Evolutionary conservation across 2,329 filamentous ascomycete species (phyloP), one percentile per base, ranked within the genome.

Genomic region (Penicillium expansum): DNA sequence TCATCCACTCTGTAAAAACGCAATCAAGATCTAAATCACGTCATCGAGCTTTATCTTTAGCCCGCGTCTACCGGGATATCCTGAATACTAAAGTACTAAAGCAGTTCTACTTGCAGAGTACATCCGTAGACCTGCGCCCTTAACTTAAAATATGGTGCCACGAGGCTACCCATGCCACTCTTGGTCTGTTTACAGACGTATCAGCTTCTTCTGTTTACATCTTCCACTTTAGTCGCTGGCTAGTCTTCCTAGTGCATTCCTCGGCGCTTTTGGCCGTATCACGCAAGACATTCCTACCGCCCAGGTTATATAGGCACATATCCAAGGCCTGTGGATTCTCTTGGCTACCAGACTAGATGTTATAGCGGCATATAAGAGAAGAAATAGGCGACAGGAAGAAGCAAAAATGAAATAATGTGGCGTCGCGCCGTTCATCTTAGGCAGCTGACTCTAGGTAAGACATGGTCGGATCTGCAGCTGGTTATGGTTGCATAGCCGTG

Each of bases 11-110:
- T 29, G 16, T 16, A 39, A 58, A 57, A 47, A 44, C 67, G 67
- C 66, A 64, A 71, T 70, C 61, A 47, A 61, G 64, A 66, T 68
- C 64, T 61, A 67, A 68, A 72, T 72, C 68, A 67, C 70, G 65
- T 67, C 70, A 72, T 71, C 58, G 58, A 67, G 67, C 68, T 69
- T 30, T 65, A 63, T 65, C 59, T 45, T 57, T 38, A n/a, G 41
- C 20, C 41, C 33, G 24, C 50, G n/a, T 27, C 24, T 38, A 30
- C n/a, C 32, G 27, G 45, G 22, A 47, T 20, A n/a, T 18, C 14
- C 24, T 11, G 4, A 24, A 20, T 2, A 20, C 8, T 3, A 43
- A 51, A 51, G 48, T 43, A 51, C 27, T n/a, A 33, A 47, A n/a
- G 18, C 24, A 29, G 24, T 33, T 5, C 29, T 32, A 27, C 39